Percentiles rank a stretch among this genome's conserved stretches.
Evolutionary conservation across 2,329 filamentous ascomycete genomes (phyloP).

Genomic region (Penicillium janthinellum): DNA sequence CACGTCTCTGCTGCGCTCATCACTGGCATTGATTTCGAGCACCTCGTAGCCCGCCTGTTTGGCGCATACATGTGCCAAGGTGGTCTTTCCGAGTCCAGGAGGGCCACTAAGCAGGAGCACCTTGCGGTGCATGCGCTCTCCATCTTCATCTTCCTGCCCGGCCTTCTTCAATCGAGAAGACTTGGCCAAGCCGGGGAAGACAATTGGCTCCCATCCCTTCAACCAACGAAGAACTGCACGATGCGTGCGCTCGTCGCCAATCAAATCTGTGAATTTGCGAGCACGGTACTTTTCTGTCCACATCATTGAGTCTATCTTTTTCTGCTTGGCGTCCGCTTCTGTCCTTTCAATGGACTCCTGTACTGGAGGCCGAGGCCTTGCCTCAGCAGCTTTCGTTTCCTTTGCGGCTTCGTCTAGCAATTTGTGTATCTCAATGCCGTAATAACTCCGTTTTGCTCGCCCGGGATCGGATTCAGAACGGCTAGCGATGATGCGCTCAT

Average conservation of each 20-base stretch:
- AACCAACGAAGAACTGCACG: constrained; percentile 88
- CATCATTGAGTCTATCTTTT: constrained; percentile 50
- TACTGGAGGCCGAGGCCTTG: constrained; percentile 23
- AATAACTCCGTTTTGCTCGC: constrained; percentile 68
- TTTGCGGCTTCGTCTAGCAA: constrained; percentile 72
- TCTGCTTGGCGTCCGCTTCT: constrained; percentile 24
- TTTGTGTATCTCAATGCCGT: constrained; percentile 87
- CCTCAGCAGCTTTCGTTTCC: constrained; percentile 46
- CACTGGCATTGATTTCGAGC: constrained; percentile 96
- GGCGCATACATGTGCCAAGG: constrained; percentile 92
- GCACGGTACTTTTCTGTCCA: constrained; percentile 99
- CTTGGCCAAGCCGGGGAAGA: constrained; percentile 77
- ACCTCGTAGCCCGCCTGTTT: constrained; percentile 94
- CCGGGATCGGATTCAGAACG: constrained; percentile 55
- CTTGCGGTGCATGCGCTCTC: constrained; percentile 80
- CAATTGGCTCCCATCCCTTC: constrained; percentile 89
- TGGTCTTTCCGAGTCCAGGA: constrained; percentile 93
- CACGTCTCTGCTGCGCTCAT: constrained; percentile 86
- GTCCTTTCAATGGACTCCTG: constrained; percentile 38
- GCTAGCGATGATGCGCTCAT: constrained; percentile 57
- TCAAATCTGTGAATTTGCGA: constrained; percentile 85
- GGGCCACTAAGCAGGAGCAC: constrained; percentile 88
- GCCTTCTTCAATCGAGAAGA: constrained; percentile 57
- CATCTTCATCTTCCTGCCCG: constrained; percentile 55
- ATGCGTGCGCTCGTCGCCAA: constrained; percentile 93